Evolutionary conservation across 2,329 filamentous ascomycete genomes (phyloP).

Genomic region (Sarocladium strictum): DNA sequence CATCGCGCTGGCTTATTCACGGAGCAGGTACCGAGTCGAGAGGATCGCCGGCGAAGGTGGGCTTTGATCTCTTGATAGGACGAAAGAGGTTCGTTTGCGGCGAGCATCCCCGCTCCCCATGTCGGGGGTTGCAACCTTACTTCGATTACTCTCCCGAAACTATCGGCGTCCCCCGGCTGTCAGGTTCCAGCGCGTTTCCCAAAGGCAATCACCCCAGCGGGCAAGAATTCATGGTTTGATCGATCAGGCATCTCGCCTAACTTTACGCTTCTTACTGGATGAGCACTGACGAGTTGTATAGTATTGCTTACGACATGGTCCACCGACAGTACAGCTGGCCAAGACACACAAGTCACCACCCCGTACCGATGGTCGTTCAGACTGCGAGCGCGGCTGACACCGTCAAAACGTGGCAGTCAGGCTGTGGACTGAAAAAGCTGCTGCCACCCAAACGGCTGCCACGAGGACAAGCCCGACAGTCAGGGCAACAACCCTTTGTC

Average conservation of each 20-base stretch:
- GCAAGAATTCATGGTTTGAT: not conserved
- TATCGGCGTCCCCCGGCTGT: not conserved
- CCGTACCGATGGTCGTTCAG: not conserved
- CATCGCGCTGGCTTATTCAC: not conserved
- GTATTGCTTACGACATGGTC: not conserved
- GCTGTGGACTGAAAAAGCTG: too few relatives aligned
- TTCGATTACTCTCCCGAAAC: conserved; percentile 1
- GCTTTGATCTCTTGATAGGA: not conserved
- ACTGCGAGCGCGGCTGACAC: not conserved
- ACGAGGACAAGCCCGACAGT: not conserved
- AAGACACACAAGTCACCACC: not conserved
- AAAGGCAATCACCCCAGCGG: not conserved
- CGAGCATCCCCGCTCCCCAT: not conserved
- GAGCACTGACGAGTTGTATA: not conserved
- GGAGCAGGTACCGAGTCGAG: not conserved
- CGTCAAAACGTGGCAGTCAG: not conserved
- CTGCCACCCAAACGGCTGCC: not conserved
- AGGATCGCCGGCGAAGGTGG: not conserved
- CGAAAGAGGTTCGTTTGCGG: not conserved
- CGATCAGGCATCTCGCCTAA: not conserved
- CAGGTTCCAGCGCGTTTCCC: not conserved
- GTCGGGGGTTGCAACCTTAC: not conserved
- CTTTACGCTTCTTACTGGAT: not conserved
- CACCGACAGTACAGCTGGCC: not conserved
- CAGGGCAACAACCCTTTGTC: not conserved